Evolutionary conservation across 805 yeast species (phyloP).

Genomic region (Cyberlindnera galapagoensis): DNA sequence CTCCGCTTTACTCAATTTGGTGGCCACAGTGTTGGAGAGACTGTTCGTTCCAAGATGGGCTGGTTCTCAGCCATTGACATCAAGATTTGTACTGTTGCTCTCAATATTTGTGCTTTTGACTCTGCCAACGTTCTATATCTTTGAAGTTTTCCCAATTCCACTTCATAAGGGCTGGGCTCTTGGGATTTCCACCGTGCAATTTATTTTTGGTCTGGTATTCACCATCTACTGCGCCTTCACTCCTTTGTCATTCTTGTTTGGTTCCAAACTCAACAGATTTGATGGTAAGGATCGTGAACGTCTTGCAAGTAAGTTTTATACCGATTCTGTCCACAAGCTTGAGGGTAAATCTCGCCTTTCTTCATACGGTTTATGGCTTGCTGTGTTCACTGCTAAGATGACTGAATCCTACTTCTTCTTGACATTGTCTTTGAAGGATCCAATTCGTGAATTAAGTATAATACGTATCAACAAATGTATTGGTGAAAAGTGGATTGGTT

Average conservation of each 20-base stretch:
- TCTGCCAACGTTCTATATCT: constrained; percentile 49
- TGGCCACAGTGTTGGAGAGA: constrained; percentile 52
- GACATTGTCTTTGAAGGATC: constrained; percentile 66
- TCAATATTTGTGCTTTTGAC: constrained; percentile 38
- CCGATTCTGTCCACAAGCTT: constrained; percentile 50
- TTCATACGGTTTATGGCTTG: constrained; percentile 64
- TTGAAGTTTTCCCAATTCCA: constrained; percentile 32
- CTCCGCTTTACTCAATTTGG: constrained; percentile 48
- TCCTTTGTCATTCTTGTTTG: constrained; percentile 56
- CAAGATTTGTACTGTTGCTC: constrained; percentile 38
- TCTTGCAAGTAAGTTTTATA: constrained; percentile 51
- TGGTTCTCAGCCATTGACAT: constrained; percentile 56
- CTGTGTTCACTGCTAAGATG: constrained; percentile 62
- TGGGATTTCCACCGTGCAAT: constrained; percentile 46
- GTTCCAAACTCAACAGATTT: constrained; percentile 29
- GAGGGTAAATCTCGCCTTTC: constrained; percentile 49
- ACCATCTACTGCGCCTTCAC: constrained; percentile 51
- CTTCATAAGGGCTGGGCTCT: constrained; percentile 29
- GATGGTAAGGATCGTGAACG: constrained; percentile 30
- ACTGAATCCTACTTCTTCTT: constrained; percentile 74
- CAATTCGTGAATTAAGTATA: constrained; percentile 58
- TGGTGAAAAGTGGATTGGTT: constrained; percentile 55
- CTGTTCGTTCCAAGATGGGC: constrained; percentile 66
- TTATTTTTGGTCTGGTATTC: constrained; percentile 45
- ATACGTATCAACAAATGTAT: constrained; percentile 50